These are phyloP conservation scores for Hyaloperonospora arabidopsidis DNA, from an alignment of 352 stramenopile genomes.

Conservation along the genomic window DNA sequence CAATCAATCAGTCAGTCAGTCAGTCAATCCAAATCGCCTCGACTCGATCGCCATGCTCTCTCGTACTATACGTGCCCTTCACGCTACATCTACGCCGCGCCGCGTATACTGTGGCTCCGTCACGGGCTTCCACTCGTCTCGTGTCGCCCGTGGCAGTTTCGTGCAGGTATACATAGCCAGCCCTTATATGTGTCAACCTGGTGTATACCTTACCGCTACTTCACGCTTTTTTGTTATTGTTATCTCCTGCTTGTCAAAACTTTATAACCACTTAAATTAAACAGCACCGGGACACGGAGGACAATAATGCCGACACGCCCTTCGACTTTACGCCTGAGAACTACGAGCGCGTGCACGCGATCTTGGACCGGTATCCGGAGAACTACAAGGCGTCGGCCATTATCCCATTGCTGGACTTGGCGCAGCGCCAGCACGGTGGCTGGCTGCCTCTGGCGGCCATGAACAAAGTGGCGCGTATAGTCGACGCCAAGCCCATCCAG, in stretches of 20 bases:
- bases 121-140: constrained; percentile 43
- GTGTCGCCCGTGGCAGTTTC: constrained; percentile 31
- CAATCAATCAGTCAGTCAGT: no score
- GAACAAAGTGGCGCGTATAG: constrained; percentile 99
- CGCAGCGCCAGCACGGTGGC: constrained; percentile 93
- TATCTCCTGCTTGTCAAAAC: no score
- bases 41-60: constrained; percentile 37
- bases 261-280: no score
- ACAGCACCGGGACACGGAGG: constrained; percentile 91
- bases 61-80: constrained; percentile 45
- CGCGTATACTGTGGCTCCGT: constrained; percentile 9
- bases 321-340: constrained; percentile 99
- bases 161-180: constrained; percentile 20
- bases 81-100: constrained; percentile 24
- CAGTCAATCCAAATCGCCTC: constrained; percentile 15
- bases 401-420: constrained; percentile 97
- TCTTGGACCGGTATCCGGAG: constrained; percentile 95
- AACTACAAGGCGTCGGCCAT: constrained; percentile 99
- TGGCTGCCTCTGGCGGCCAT: constrained; percentile 98
- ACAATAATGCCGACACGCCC: constrained; percentile 92
- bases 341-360: constrained; percentile 92
- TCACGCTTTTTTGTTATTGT: not conserved
- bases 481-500: constrained; percentile 92
- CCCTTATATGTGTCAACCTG: not conserved
- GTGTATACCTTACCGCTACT: not conserved